Evolutionary conservation across 2,329 filamentous ascomycete species (phyloP), one percentile per base, ranked within the genome.

Genomic region (Ophiostoma fasciatum): DNA sequence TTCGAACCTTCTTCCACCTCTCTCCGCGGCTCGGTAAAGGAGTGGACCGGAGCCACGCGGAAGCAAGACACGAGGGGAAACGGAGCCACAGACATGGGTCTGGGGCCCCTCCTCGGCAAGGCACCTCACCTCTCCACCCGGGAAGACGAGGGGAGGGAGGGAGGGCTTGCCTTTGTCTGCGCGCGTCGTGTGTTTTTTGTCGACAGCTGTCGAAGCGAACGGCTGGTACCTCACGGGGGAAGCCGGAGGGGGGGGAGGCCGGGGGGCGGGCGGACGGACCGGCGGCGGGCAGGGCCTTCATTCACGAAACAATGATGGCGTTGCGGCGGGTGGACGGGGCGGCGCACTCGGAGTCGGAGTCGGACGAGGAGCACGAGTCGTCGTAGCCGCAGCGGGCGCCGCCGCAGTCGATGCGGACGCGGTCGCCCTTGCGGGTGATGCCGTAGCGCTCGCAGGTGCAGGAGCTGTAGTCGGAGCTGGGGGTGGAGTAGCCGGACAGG

Each of bases 381-480:
- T 71, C 72, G 62, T 82, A 90, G 52, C 83, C 82, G 62, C 88
- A 94, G 56, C 83, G 78, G 43, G 76, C 67, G 48, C 88, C 88
- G 49, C 85, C 85, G 54, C 88, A 96, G 72, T 94, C 87, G 58
- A 94, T 76, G 72, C 88, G 90, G 71, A 96, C 81, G 52, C 87
- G 78, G 59, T 92, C 81, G 54, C 87, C 85, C 58, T 79, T 78
- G 62, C 85, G 82, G 46, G 87, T 94, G 66, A 96, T 93, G 50
- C 87, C 88, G 66, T 90, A 94, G 63, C 87, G 82, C 60, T 94
- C 84, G 64, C 88, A 96, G 46, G 79, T 85, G 74, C 90, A 96
- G 56, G 70, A 71, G 52, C 71, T 78, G 61, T 74, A 76, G 51
- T 80, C 81, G 35, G 80, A 84, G 59, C 68, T 69, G 44, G 80